Evolutionary conservation across 2,329 filamentous ascomycete genomes (phyloP).

Genomic region (Incumbomyces delicatus): DNA sequence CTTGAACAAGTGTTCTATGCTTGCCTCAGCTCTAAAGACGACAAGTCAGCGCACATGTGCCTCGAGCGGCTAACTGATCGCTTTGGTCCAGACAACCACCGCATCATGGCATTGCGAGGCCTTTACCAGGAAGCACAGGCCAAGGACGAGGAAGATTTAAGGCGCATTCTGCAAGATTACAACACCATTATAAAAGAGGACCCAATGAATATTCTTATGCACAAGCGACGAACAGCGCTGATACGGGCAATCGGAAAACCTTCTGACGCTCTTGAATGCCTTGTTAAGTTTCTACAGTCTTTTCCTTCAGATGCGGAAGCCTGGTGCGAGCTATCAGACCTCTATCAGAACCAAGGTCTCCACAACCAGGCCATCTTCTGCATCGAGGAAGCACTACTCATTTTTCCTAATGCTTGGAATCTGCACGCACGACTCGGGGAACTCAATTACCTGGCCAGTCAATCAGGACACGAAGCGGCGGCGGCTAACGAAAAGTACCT

Average conservation of each 20-base stretch:
- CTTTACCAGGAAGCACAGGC: constrained; percentile 78
- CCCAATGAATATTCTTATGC: constrained; percentile 70
- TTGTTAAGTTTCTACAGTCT: constrained; percentile 68
- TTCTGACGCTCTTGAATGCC: constrained; percentile 61
- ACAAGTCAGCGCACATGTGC: constrained; percentile 63
- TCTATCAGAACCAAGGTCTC: constrained; percentile 71
- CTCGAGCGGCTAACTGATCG: constrained; percentile 66
- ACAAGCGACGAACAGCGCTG: constrained; percentile 74
- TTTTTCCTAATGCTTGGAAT: constrained; percentile 91
- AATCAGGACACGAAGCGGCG: constrained; percentile 25
- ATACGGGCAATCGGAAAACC: constrained; percentile 62
- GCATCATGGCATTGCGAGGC: constrained; percentile 72
- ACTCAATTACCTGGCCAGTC: constrained; percentile 54
- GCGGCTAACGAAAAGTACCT: constrained; percentile 42
- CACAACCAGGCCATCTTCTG: constrained; percentile 78
- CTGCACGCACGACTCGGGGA: constrained; percentile 83
- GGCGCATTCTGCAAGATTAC: constrained; percentile 65
- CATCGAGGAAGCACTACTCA: constrained; percentile 78
- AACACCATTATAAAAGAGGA: constrained; percentile 63
- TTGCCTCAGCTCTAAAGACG: constrained; percentile 75
- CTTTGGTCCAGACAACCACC: constrained; percentile 77
- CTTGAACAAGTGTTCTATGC: constrained; percentile 82
- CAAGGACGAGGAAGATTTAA: constrained; percentile 53
- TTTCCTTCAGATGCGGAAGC: constrained; percentile 85
- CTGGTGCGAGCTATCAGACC: constrained; percentile 82